These are phyloP conservation scores for Xylaria scruposa DNA, from an alignment of 495 filamentous ascomycete species.

Conservation along the genomic window DNA sequence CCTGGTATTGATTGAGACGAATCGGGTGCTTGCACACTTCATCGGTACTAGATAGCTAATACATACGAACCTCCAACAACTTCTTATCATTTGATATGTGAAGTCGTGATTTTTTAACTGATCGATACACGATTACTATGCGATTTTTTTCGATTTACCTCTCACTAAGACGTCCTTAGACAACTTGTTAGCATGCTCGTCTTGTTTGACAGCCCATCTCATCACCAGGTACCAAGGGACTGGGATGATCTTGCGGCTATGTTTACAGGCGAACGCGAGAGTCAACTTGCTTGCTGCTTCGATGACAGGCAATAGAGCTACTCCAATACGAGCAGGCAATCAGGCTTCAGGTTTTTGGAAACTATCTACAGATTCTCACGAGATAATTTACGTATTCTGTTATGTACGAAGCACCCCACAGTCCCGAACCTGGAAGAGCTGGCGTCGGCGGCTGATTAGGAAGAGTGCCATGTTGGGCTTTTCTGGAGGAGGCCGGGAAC, in stretches of 20 bases:
- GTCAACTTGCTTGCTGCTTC: not conserved
- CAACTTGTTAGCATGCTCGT: not conserved
- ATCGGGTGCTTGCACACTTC: constrained; percentile 19
- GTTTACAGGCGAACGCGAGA: not conserved
- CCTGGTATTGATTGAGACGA: constrained; percentile 29
- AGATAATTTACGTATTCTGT: not conserved
- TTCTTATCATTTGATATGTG: not conserved
- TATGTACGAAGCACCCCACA: constrained; percentile 61
- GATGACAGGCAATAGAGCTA: not conserved
- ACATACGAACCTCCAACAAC: constrained; percentile 32
- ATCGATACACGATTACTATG: not conserved
- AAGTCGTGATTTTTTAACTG: not conserved
- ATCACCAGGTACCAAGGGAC: not conserved
- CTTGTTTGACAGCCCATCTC: not conserved
- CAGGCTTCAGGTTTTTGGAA: not conserved
- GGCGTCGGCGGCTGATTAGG: constrained; percentile 49
- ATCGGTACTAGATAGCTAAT: constrained; percentile 37
- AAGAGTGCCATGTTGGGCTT: constrained; percentile 47
- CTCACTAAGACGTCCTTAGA: not conserved
- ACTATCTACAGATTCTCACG: not conserved
- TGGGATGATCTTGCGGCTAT: not conserved
- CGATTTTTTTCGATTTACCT: not conserved
- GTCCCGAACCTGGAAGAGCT: constrained; percentile 54
- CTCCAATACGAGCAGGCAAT: not conserved
- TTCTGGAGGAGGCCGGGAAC: constrained; percentile 61